Conservation (phyloP, 208 protist species). For the Crithidia acanthocephali region DNA sequence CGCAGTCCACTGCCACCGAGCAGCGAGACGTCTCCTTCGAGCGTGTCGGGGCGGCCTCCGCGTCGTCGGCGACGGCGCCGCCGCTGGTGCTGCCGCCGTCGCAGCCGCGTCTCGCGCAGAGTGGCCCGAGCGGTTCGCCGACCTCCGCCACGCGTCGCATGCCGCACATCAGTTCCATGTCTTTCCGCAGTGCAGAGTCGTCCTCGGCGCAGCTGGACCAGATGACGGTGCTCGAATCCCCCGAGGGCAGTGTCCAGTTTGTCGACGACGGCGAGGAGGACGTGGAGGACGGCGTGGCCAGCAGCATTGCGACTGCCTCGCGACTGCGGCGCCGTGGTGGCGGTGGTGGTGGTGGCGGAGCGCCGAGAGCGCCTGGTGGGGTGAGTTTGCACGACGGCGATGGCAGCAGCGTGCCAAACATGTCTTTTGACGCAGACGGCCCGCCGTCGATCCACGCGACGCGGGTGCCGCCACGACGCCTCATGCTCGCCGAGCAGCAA, state of each 20-base stretch:
- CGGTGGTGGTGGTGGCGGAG: neutral
- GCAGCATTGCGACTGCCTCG: neutral
- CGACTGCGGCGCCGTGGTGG: neutral
- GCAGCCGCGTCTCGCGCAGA: too few species aligned
- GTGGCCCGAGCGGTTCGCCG: neutral
- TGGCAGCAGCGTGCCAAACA: neutral
- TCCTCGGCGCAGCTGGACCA: constrained; percentile 18
- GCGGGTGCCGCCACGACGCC: neutral
- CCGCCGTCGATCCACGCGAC: constrained; percentile 17
- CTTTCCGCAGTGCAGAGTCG: constrained; percentile 15
- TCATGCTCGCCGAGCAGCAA: neutral
- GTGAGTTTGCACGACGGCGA: neutral
- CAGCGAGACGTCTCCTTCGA: neutral
- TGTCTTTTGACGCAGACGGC: constrained; percentile 5
- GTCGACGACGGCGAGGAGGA: constrained; percentile 10
- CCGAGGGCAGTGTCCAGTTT: constrained; percentile 8
- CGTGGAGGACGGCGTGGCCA: constrained; percentile 1
- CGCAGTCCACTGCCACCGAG: constrained; percentile 1
- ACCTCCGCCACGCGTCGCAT: neutral
- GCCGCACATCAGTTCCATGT: constrained; percentile 13
- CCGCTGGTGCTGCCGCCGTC: neutral
- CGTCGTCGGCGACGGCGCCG: constrained; percentile 1
- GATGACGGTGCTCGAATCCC: constrained; percentile 29
- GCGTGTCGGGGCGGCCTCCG: neutral
- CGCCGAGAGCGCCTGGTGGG: neutral